A percentile compares a stretch with the other conserved stretches of the same genome.
Conservation (phyloP, 2,329 filamentous ascomycete species). For the Colletotrichum camelliae region DNA sequence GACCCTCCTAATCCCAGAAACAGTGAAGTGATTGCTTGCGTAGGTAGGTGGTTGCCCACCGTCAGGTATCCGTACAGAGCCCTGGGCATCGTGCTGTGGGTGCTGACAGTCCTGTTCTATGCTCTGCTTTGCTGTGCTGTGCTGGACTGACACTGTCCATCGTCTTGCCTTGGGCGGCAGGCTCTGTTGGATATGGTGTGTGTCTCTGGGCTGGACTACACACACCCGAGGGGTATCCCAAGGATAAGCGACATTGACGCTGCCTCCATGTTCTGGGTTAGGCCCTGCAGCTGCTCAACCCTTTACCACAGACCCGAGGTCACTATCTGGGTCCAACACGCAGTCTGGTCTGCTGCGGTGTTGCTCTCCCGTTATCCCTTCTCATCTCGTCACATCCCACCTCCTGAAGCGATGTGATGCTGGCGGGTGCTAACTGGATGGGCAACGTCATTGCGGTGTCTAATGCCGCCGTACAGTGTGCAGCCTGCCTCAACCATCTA, state of each 20-base stretch:
- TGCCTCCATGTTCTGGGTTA: background rate
- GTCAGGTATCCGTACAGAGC: background rate
- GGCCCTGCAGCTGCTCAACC: background rate
- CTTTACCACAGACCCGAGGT: background rate
- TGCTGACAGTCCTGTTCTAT: background rate
- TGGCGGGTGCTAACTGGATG: background rate
- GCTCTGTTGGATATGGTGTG: background rate
- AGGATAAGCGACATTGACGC: background rate
- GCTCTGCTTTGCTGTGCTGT: background rate
- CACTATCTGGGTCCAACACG: background rate
- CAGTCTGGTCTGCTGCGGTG: background rate
- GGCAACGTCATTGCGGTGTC: background rate
- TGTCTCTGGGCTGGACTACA: background rate
- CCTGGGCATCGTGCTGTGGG: background rate
- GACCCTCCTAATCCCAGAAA: background rate
- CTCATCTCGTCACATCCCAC: background rate
- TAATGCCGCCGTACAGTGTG: background rate
- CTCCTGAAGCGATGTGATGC: background rate
- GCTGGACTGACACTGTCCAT: background rate
- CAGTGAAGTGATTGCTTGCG: background rate
- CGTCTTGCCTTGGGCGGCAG: background rate
- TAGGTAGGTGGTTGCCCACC: background rate
- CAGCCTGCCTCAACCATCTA: background rate
- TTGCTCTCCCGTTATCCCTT: constrained; percentile 1
- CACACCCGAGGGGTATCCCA: background rate